Base-by-base conservation (phyloP, 176 grass and related monocot genomes). In the Calamus simplicifolius region DNA sequence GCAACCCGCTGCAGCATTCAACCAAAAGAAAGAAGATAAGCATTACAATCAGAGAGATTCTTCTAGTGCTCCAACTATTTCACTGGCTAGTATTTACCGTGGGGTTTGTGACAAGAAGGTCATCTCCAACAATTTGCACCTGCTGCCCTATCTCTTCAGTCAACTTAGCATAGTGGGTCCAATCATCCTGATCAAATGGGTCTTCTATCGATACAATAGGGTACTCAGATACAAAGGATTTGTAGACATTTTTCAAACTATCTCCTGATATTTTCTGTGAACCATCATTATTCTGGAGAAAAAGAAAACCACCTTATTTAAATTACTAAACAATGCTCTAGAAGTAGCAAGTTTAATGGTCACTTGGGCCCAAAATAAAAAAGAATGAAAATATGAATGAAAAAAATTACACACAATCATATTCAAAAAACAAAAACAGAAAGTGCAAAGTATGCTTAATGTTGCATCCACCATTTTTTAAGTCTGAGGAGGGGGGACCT, bases 181-280 rank as follows among this genome's bases (percentile, higher is more conserved):
- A 95, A 71, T 95, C 91, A 77, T 95, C 91, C 61, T 95, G 91
- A 56, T 95, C 91, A 35, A 90, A 95, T 17, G 91, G 86, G 64
- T 95, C 91, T 73, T 95, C 86, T 3, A 95, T 90, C 0, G 91
- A 95, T n/a, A 87, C 86, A 68, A 95, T 95, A 6, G 91, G 91
- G 75, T 95, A 95, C 26, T 90, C 91, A 4, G 80, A 77, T 38
- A 73, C 80, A 21, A 95, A 95, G 0, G 83, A 87, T 50, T 95
- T 89, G 80, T 95, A 95, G 7, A 95, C 4, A 61, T 95, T 72
- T 73, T 95, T 90, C 71, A 95, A 71, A 28, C 30, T 64, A 26
- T 95, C 83, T 3, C 91, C 86, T 7, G 77, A 82, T 56, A 95
- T 90, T 59, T 87, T 95, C 57, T 95, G 74, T 10, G 74, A 84